Evolutionary conservation across 2,329 filamentous ascomycete genomes (phyloP).

Genomic region (Metarhizium anisopliae): DNA sequence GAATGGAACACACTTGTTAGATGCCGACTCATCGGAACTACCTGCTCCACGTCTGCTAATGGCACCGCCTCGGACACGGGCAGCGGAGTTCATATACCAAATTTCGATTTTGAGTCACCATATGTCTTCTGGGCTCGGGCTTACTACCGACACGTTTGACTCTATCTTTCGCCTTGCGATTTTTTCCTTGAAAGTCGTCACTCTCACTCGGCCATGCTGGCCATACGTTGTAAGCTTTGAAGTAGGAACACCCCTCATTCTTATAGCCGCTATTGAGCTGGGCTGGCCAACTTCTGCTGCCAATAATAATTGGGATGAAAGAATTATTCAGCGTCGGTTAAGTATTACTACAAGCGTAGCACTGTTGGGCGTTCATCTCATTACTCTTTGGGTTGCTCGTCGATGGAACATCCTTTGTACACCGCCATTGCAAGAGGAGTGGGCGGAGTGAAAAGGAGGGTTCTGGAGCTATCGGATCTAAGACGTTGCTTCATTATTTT

Average conservation of each 20-base stretch:
- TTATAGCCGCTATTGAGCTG: conserved; percentile 61
- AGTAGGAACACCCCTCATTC: conserved; percentile 58
- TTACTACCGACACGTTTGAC: conserved; percentile 20
- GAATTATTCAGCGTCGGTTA: conserved; percentile 1
- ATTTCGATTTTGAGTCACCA: conserved; percentile 26
- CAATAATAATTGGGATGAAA: not conserved
- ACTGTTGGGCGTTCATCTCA: conserved; percentile 24
- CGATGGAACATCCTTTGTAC: conserved; percentile 26
- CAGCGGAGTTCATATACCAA: conserved; percentile 24
- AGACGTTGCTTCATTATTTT: not conserved
- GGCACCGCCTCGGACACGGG: conserved; percentile 34
- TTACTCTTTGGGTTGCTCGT: conserved; percentile 24
- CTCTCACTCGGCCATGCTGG: conserved; percentile 59
- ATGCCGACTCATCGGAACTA: not conserved
- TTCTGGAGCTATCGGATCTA: not conserved
- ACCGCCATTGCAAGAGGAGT: conserved; percentile 15
- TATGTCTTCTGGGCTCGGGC: conserved; percentile 13
- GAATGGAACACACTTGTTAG: not conserved
- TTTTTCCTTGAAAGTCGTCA: conserved; percentile 61
- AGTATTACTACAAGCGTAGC: conserved; percentile 21
- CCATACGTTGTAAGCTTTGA: conserved; percentile 59
- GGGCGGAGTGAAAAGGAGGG: conserved; percentile 19
- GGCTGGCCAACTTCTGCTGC: conserved; percentile 24
- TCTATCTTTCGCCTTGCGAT: conserved; percentile 43
- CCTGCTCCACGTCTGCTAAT: conserved; percentile 30